Conservation (phyloP, 176 grass and related monocot genomes). For the Microstegium vimineum region DNA sequence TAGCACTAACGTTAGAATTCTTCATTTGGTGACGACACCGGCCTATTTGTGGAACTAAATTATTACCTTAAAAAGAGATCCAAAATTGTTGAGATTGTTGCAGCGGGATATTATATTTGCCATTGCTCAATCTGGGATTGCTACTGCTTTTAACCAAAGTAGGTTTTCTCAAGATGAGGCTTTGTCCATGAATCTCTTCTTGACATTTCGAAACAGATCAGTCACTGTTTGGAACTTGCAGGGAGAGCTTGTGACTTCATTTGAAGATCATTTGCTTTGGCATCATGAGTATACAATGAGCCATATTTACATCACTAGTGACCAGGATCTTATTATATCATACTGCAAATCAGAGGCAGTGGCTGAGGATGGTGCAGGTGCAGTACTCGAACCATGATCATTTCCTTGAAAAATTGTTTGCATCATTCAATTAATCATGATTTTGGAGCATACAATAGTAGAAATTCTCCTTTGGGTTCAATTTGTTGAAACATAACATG, state of each 20-base stretch:
- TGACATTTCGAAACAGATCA: constrained; percentile 93
- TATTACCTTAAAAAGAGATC: constrained; percentile 65
- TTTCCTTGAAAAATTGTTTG: too few species aligned
- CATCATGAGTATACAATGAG: constrained; percentile 89
- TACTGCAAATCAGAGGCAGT: constrained; percentile 81
- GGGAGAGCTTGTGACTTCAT: constrained; percentile 94
- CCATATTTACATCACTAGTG: constrained; percentile 83
- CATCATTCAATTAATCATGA: too few species aligned
- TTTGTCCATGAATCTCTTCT: constrained; percentile 69
- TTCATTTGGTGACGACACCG: constrained; percentile 42
- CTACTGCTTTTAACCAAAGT: constrained; percentile 84
- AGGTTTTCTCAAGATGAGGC: constrained; percentile 14
- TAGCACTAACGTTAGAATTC: neutral
- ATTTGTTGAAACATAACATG: too few species aligned
- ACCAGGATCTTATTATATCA: constrained; percentile 97
- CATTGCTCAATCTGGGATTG: constrained; percentile 76
- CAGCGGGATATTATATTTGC: constrained; percentile 89
- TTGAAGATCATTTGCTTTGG: constrained; percentile 96
- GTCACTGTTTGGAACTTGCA: constrained; percentile 97
- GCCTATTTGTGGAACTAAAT: constrained; percentile 69
- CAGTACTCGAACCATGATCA: neutral
- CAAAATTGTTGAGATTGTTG: constrained; percentile 90
- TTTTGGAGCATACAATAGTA: too few species aligned
- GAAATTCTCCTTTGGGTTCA: too few species aligned
- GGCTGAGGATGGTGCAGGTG: constrained; percentile 48